Evolutionary conservation across 2,329 filamentous ascomycete genomes (phyloP), one percentile per base, ranked within the genome.

Genomic region (Ascochyta lentis): DNA sequence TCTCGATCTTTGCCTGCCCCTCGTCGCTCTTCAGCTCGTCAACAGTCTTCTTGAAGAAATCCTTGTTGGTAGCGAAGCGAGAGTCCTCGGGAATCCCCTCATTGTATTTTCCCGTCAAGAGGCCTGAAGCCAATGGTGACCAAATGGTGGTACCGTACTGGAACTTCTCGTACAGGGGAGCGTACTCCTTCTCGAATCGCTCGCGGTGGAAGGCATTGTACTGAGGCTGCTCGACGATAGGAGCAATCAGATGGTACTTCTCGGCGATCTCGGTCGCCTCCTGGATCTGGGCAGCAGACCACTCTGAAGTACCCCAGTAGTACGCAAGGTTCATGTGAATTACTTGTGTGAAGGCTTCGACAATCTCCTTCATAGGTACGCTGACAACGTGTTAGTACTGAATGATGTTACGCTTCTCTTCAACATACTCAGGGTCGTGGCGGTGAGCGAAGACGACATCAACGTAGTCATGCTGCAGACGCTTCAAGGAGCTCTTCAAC

Each of bases 21-120:
- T 81, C 80, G 8, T 79, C 77, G 31, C 67, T 77, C 69, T 82
- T 77, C 49, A 84, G 78, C 46, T 74, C 74, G 64, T 81, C 80
- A 56, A 86, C 80, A 16, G 81, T 83, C 64, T 81, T 78, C 61
- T 83, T 81, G 72, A 87, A 87, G 64, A 82, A 81, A 48, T 80
- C 80, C 57, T 82, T 79, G 74, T 85, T 84, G 61, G 78, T 83
- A 50, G 83, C 83, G 64, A 86, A 86, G 33, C 86, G 83, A 35
- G 83, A 86, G 66, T 81, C 84, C 64, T 84, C 80, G 15, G 84
- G 84, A 50, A 87, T 84, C 49, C 84, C 84, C 59, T 86, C 79
- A 72, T 86, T 86, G 79, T 88, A 87, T 75, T 87, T 88, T 66
- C 85, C 85, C 7, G 83, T 86, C 49, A 88, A 71, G 35, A 87